Conservation (phyloP, 768 basidiomycete genomes). For the Sporobolomyces roseus region DNA sequence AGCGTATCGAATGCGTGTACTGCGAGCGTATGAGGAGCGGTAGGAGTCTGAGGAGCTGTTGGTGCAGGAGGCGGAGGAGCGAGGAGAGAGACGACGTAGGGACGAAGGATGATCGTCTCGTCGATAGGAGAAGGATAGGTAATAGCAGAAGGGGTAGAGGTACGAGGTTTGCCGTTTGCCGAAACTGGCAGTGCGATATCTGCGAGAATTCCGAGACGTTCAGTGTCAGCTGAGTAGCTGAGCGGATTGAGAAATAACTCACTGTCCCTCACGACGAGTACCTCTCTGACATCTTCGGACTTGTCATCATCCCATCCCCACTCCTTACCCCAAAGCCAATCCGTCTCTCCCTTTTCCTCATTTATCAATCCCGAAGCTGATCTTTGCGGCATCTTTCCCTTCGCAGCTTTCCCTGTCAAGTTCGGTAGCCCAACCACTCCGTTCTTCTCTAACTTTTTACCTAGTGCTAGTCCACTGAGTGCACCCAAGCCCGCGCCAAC, state of each 20-base stretch:
- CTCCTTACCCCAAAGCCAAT: conserved; percentile 37
- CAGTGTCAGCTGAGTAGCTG: too few species aligned
- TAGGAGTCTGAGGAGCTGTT: neutral
- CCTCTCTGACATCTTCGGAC: conserved; percentile 59
- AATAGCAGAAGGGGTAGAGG: conserved; percentile 51
- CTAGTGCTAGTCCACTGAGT: conserved; percentile 13
- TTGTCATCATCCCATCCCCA: conserved; percentile 56
- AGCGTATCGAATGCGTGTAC: conserved; percentile 28
- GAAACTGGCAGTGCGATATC: conserved; percentile 68
- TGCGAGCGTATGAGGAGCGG: neutral
- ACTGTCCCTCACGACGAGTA: conserved; percentile 76
- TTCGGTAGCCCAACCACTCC: conserved; percentile 29
- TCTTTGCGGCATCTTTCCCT: conserved; percentile 6
- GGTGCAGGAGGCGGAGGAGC: conserved; percentile 1
- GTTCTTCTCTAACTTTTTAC: conserved; percentile 40
- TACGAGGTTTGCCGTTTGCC: conserved; percentile 57
- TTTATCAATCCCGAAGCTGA: neutral
- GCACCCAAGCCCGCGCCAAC: conserved; percentile 21
- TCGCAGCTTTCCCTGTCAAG: neutral
- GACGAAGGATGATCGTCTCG: conserved; percentile 55
- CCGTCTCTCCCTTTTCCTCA: neutral
- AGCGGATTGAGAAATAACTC: conserved; percentile 45
- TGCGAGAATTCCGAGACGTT: conserved; percentile 46
- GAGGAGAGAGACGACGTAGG: conserved; percentile 43
- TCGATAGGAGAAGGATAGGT: conserved; percentile 78